These are phyloP conservation scores for Aspergillus nidulans DNA, from an alignment of 495 filamentous ascomycete genomes.

Conservation along the genomic window DNA sequence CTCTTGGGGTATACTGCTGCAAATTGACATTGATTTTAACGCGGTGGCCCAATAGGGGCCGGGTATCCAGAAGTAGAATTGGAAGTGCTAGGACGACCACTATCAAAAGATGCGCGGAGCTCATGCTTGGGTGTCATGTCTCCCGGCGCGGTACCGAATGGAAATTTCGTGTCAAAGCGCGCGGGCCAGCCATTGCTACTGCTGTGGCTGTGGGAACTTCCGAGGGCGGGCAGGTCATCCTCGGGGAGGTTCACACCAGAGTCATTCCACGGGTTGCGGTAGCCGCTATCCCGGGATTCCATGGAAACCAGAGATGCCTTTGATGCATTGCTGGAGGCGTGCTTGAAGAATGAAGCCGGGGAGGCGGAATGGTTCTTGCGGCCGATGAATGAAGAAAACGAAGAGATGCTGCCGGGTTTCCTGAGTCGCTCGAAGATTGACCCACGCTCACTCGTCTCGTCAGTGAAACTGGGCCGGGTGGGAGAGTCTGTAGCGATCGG, in stretches of 20 bases:
- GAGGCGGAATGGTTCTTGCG: constrained; percentile 89
- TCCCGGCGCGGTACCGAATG: constrained; percentile 65
- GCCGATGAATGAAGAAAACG: constrained; percentile 86
- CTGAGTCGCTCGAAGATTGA: constrained; percentile 84
- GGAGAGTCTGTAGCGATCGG: constrained; percentile 79
- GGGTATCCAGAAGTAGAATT: constrained; percentile 95
- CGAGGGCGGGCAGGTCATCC: constrained; percentile 67
- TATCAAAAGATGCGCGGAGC: constrained; percentile 77
- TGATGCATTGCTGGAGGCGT: constrained; percentile 87
- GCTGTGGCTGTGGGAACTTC: constrained; percentile 52
- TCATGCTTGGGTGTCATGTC: constrained; percentile 79
- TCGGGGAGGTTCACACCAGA: constrained; percentile 89
- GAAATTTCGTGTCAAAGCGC: constrained; percentile 59
- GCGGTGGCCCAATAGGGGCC: constrained; percentile 80
- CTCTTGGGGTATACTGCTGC: constrained; percentile 57
- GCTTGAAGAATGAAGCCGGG: constrained; percentile 81
- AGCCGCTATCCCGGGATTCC: constrained; percentile 86
- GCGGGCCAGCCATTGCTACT: constrained; percentile 61
- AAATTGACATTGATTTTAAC: constrained; percentile 64
- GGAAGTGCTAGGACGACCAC: constrained; percentile 87
- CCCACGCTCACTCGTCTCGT: constrained; percentile 73
- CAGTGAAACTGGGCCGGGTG: constrained; percentile 68
- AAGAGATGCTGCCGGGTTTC: constrained; percentile 89
- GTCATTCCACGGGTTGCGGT: constrained; percentile 96
- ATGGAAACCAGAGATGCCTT: constrained; percentile 91